Evolutionary conservation across 345 rosid species (phyloP).

Genomic region (Carallia brachiata): DNA sequence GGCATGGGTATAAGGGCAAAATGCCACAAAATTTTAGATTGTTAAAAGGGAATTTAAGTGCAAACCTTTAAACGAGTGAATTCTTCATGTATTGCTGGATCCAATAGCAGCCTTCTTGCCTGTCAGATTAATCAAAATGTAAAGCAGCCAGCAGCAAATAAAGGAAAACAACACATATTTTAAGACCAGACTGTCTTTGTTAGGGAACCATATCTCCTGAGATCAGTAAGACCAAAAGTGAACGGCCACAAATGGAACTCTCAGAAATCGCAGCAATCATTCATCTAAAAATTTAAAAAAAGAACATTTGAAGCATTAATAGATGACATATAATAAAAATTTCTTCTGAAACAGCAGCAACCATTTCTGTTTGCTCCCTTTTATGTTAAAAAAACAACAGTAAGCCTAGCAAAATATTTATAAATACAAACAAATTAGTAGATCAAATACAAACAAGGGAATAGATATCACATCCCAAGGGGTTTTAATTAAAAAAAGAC

Average conservation of each 20-base stretch:
- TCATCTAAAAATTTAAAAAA: neutral
- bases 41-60: slow-evolving; percentile 16
- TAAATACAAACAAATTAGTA: too few relatives aligned
- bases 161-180: neutral
- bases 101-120: slow-evolving; percentile 91
- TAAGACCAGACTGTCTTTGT: neutral
- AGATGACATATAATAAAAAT: neutral
- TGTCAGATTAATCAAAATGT: slow-evolving; percentile 31
- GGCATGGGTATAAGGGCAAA: too few relatives aligned
- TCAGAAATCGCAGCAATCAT: neutral
- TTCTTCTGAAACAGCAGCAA: neutral
- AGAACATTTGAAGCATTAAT: neutral
- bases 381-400: too few relatives aligned
- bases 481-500: too few relatives aligned
- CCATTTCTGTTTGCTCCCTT: too few relatives aligned
- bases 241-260: neutral
- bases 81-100: slow-evolving; percentile 98
- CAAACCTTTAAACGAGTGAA: slow-evolving; percentile 86
- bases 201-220: neutral
- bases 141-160: neutral
- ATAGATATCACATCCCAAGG: too few relatives aligned
- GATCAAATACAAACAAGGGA: too few relatives aligned
- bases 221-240: neutral
- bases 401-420: too few relatives aligned
- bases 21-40: neutral